These are phyloP conservation scores for Nepenthes gracilis DNA, from an alignment of 148 eudicot species.

Conservation along the genomic window DNA sequence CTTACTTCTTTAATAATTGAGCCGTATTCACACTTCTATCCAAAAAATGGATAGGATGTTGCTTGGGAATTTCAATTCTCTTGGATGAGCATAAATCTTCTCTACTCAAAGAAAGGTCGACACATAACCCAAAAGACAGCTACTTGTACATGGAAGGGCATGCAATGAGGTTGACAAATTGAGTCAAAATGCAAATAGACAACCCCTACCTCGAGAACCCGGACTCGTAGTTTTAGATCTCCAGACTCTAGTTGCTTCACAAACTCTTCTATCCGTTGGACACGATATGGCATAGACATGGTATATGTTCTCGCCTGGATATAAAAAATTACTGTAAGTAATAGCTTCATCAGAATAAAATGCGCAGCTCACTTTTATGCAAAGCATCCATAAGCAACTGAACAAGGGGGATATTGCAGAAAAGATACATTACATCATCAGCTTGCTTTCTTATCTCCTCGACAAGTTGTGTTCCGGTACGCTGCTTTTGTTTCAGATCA, in stretches of 20 bases:
- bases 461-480: constrained; percentile 64
- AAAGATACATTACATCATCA: constrained; percentile 54
- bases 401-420: constrained; percentile 1
- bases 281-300: constrained; percentile 88
- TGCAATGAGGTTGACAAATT: too few relatives aligned
- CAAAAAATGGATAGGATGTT: too few relatives aligned
- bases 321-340: constrained; percentile 2
- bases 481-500: constrained; percentile 63
- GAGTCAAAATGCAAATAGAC: too few relatives aligned
- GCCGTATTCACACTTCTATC: too few relatives aligned
- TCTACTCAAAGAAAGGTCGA: too few relatives aligned
- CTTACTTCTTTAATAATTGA: too few relatives aligned
- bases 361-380: neutral
- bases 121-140: too few relatives aligned
- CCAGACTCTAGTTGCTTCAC: constrained; percentile 86
- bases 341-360: neutral
- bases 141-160: too few relatives aligned
- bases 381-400: neutral
- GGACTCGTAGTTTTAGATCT: constrained; percentile 85
- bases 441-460: constrained; percentile 89
- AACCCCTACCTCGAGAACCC: constrained; percentile 80
- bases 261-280: constrained; percentile 86
- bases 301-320: constrained; percentile 76
- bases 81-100: too few relatives aligned
- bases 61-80: too few relatives aligned